Evolutionary conservation across 768 basidiomycete species (phyloP).

Genomic region (Rossbeevera mucosa): DNA sequence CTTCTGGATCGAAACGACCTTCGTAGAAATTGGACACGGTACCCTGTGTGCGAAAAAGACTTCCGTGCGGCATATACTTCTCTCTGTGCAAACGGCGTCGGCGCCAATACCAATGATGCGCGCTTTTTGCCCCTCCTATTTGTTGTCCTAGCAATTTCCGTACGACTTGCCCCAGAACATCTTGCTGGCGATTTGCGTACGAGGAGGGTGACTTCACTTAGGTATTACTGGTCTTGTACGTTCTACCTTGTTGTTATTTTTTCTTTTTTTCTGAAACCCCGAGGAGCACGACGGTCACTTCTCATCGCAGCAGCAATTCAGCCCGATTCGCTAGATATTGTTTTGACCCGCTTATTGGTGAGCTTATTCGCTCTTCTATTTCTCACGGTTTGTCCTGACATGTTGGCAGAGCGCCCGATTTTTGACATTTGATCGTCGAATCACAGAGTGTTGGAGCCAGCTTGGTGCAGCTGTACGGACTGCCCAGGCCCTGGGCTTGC

Average conservation of each 20-base stretch:
- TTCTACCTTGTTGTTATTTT: conserved; percentile 12
- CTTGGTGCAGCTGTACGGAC: conserved; percentile 90
- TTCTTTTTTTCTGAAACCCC: conserved; percentile 17
- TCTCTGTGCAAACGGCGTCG: conserved; percentile 55
- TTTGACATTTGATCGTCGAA: conserved; percentile 68
- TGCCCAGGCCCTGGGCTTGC: conserved; percentile 88
- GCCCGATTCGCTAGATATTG: conserved; percentile 86
- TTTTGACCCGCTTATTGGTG: conserved; percentile 83
- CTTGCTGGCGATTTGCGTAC: conserved; percentile 76
- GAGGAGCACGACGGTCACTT: conserved; percentile 74
- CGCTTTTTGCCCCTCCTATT: conserved; percentile 90
- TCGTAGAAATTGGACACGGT: conserved; percentile 85
- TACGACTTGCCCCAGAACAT: conserved; percentile 78
- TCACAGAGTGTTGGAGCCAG: conserved; percentile 96
- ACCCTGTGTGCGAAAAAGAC: conserved; percentile 82
- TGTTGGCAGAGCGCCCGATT: conserved; percentile 60
- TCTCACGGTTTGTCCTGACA: conserved; percentile 8
- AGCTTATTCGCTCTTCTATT: conserved; percentile 9
- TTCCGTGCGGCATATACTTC: conserved; percentile 72
- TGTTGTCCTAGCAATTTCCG: conserved; percentile 85
- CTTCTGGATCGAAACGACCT: background rate
- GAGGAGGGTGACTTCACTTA: conserved; percentile 72
- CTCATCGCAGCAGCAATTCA: conserved; percentile 92
- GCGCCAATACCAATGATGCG: conserved; percentile 69
- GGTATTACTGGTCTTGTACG: conserved; percentile 96